Evolutionary conservation across 139 green algal genomes (phyloP), one percentile per base, ranked within the genome.

Genomic region (Trebouxia sp.): DNA sequence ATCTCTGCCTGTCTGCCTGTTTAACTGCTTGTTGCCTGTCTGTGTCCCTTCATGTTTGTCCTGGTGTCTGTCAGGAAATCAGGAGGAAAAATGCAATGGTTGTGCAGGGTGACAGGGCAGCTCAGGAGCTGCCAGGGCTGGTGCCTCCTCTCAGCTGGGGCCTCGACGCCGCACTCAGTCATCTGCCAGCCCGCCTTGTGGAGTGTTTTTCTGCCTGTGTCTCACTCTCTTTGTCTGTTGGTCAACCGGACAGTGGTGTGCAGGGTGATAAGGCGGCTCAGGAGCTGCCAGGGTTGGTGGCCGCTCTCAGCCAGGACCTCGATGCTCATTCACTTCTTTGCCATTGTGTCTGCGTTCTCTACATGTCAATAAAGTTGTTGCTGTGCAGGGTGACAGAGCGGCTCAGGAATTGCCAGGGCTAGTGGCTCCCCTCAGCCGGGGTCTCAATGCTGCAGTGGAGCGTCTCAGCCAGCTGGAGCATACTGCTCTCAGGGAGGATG

Each of bases 361-460:
- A n/a, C n/a, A n/a, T n/a, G n/a, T n/a, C n/a, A n/a, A n/a, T n/a
- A n/a, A n/a, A n/a, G n/a, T n/a, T 43, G 62, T 67, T 14, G 20
- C 6, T 5, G 32, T 72, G 62, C 62, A 72, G 62, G 62, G 32
- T 45, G 62, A 72, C 35, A 72, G 62, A 35, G 62, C 62, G 12
- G 35, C 35, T 28, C 62, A 72, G 62, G 62, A 72, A 35, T 37
- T 72, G 62, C 62, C 62, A 32, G 26, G 62, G 32, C 35, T 72
- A 3, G 62, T 72, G 62, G 62, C 32, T 26, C 62, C 62, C 35
- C 42, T 72, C 62, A 72, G 62, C 32, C 32, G 62, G 35, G 62
- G 62, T 0, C 62, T 72, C 14, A 72, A 72, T 45, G 62, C 62
- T 45, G 32, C 62, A 45, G 62, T 72, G 35, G 62, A 72, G 32